Base-by-base conservation (phyloP, 306 rosid species). In the Alnus glutinosa region DNA sequence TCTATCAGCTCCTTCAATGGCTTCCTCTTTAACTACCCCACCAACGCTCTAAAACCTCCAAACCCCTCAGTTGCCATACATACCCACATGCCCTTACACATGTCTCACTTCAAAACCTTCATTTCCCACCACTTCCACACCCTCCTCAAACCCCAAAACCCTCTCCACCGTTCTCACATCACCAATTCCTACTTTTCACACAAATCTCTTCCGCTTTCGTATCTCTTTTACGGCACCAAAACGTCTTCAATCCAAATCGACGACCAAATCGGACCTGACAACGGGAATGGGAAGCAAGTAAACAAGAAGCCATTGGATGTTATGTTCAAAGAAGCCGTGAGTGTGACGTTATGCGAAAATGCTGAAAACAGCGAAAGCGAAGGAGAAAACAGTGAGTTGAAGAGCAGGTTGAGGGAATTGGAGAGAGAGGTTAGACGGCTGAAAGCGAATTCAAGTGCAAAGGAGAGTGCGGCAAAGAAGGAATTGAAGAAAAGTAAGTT, bases 271-370 rank as follows among this genome's bases (percentile, higher is more conserved):
- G 75, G 61, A 75, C 18, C 84, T 42, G 74, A 61, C 34, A 50
- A 80, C 16, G 78, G 55, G 9, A 15, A n/a, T 9, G 36, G 13
- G 8, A 13, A 62, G 44, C 7, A 42, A 67, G 70, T 52, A 28
- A 80, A 11, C 78, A 52, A 61, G 18, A 88, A 76, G 75, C 84
- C 91, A 5, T 77, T 89, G 73, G 71, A 75, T 71, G 77, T 80
- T 47, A 63, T 90, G 85, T 87, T 87, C 89, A 15, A 36, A 55
- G 86, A 81, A 78, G 87, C 88, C 28, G 81, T 81, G 13, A 85
- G 76, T 34, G 81, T 80, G 8, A 86, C 76, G 3, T 72, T 82
- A 6, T 71, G 70, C 16, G 77, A 81, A 5, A 77, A 74, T 50
- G 73, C 75, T 39, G 34, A 76, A 49, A 70, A 62, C 67, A 15